Base-by-base conservation (phyloP, 768 basidiomycete species). In the Polyporus arcularius region DNA sequence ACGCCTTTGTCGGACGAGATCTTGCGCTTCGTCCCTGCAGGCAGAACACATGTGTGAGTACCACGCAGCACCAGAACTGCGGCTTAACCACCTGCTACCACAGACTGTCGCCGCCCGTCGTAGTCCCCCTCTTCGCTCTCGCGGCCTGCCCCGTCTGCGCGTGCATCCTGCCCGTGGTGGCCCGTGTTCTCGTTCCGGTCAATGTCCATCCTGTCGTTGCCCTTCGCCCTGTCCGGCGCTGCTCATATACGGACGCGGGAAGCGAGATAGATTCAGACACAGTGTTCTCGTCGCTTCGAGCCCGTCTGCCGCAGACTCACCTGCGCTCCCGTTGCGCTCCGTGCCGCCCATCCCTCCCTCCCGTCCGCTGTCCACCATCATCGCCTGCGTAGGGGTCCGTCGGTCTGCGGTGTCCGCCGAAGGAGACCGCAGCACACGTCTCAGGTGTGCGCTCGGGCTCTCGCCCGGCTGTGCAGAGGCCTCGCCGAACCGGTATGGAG, bases 1-100 rank as follows among this genome's bases (percentile, higher is more conserved):
- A 72, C 72, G 53, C 75, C 75, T 57, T 83, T 80, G 78, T 90
- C 90, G 64, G 80, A 78, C 26, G 91, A 92, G 80, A 92, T 87
- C 76, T 94, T 94, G 66, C 92, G 84, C 73, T 94, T 94, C 59
- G 84, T 86, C 54, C 90, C 90, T 68, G 86, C 85, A 70, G 67
- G 70, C 65, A 60, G 45, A 51, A 62, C 52, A 58, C 60, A 54
- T 63, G 62, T 64, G 53, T 64, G 68, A 53, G 55, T 58, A 57
- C 65, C 68, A 67, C 57, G 54, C 65, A 45, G 62, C 57, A 55
- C 60, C 60, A 58, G 58, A 65, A 53, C 59, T 50, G 53, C 49
- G 60, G 60, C 45, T 64, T 64, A 61, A 67, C 63, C 63, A 65
- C 85, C 82, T 67, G 83, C 81, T 43, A 86, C 85, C 63, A 90